phyloP scores from a whole-genome alignment of 805 yeast species.

The Wickerhamomyces subpelliculosus region DNA sequence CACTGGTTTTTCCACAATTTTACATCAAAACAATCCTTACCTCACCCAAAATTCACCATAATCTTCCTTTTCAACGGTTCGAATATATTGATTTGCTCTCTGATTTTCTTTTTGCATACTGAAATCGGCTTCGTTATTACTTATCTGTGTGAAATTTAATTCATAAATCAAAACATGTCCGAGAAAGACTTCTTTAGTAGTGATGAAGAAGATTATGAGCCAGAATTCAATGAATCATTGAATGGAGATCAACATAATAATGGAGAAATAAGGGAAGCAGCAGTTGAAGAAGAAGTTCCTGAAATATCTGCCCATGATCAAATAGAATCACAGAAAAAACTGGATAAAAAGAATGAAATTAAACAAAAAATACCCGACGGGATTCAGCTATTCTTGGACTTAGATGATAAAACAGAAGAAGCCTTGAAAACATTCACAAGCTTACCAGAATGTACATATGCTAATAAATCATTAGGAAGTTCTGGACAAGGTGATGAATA shows the following conservation, averaged over 20 bases:
- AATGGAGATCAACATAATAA: background rate
- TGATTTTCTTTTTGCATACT: too few relatives aligned
- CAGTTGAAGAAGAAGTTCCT: constrained; percentile 9
- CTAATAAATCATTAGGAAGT: constrained; percentile 53
- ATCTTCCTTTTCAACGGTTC: too few relatives aligned
- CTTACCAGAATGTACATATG: constrained; percentile 56
- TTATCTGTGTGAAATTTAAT: too few relatives aligned
- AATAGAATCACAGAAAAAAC: constrained; percentile 11
- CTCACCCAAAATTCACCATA: too few relatives aligned
- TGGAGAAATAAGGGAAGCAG: background rate
- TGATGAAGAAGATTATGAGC: constrained; percentile 16
- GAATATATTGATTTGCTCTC: too few relatives aligned
- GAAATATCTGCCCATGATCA: constrained; percentile 14
- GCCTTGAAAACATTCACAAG: constrained; percentile 54
- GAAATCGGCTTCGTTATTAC: too few relatives aligned
- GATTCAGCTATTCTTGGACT: constrained; percentile 23
- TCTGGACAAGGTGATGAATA: constrained; percentile 68
- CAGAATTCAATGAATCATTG: background rate
- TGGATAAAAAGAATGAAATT: constrained; percentile 8
- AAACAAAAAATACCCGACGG: constrained; percentile 16
- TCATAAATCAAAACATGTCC: background rate
- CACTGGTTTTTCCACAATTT: too few relatives aligned
- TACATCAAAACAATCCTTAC: too few relatives aligned
- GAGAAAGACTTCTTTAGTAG: constrained; percentile 2
- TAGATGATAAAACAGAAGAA: constrained; percentile 58